Evolutionary conservation across 805 yeast species (phyloP), one percentile per base, ranked within the genome.

Genomic region (Yarrowia divulgata): DNA sequence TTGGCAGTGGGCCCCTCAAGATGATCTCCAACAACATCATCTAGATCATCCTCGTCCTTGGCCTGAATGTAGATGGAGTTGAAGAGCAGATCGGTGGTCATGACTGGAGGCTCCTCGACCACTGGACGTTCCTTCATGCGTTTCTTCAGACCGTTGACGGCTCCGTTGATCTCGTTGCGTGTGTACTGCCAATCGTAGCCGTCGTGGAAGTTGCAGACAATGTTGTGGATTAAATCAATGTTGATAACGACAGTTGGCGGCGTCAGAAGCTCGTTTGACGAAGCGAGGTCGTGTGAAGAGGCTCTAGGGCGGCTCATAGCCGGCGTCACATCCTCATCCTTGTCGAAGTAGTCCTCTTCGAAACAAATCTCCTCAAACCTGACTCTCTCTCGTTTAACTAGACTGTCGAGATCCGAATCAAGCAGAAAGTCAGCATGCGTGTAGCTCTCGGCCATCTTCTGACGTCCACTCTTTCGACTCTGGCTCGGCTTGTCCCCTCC

Each of bases 131-230:
- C 77, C n/a, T 73, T 71, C 2, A 84, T 88, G 50, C 80, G 82
- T 8, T 77, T 80, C 72, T 89, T 92, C 8, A 91, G 85, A 12
- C 85, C 79, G 68, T 84, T 84, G 0, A 93, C 88, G 0, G 91
- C 90, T n/a, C 83, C 84, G 12, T 82, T 80, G 37, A 95, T 88
- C 0, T 88, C 82, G 32, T 81, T 82, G 69, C 97, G 83, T 0
- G 98, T 92, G 52, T 86, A 85, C 69, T 84, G 85, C 96, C 98
- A 93, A 74, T 95, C 98, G 75, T 88, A 95, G 0, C 99, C 99
- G 79, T 95, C 99, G 76, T 85, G 88, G 19, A 94, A 78, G 69
- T 79, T 75, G 81, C 81, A 80, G 10, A 74, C 69, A 3, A 76
- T 60, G 16, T 70, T 73, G 34, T 74, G 70, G 49, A 73, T 69